A percentile compares a stretch with the other conserved stretches of the same genome.
Evolutionary conservation across 176 grass and related monocot species (phyloP).

Genomic region (Microstegium vimineum): DNA sequence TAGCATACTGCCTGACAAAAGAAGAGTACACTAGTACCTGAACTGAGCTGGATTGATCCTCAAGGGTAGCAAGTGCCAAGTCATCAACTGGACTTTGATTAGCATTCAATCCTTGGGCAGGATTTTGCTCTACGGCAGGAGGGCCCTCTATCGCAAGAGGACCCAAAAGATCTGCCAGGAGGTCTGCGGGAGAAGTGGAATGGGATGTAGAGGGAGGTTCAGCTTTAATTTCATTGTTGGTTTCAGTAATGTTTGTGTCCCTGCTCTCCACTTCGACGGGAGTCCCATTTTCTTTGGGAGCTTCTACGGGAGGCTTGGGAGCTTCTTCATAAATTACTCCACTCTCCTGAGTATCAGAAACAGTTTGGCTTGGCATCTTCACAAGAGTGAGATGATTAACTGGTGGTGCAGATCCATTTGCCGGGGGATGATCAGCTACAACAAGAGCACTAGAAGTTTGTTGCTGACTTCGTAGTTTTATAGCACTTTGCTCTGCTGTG

Average conservation of each 20-base stretch:
- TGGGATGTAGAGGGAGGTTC: conserved; percentile 46
- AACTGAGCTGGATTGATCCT: conserved; percentile 72
- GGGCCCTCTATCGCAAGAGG: conserved; percentile 94
- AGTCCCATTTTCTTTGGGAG: conserved; percentile 66
- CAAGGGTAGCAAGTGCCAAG: conserved; percentile 83
- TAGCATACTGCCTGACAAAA: neutral
- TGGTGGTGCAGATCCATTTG: conserved; percentile 67
- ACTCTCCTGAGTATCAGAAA: conserved; percentile 61
- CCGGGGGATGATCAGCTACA: conserved; percentile 57
- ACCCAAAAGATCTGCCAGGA: conserved; percentile 94
- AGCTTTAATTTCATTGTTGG: conserved; percentile 42
- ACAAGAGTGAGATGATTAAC: conserved; percentile 81
- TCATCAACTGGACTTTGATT: conserved; percentile 61
- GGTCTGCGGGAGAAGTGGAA: conserved; percentile 54
- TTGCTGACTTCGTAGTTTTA: conserved; percentile 93
- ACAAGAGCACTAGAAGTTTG: conserved; percentile 90
- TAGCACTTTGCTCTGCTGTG: conserved; percentile 97
- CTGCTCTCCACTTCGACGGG: conserved; percentile 42
- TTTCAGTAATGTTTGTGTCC: conserved; percentile 6
- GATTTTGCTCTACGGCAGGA: conserved; percentile 51
- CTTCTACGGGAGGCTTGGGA: conserved; percentile 9
- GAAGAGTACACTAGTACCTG: conserved; percentile 54
- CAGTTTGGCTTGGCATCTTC: conserved; percentile 86
- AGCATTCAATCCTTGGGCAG: conserved; percentile 48
- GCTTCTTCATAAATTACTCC: conserved; percentile 40